Percentiles rank a stretch among this genome's conserved stretches.
Conservation (phyloP, 495 filamentous ascomycete species). For the Hypomontagnella submonticulosa region DNA sequence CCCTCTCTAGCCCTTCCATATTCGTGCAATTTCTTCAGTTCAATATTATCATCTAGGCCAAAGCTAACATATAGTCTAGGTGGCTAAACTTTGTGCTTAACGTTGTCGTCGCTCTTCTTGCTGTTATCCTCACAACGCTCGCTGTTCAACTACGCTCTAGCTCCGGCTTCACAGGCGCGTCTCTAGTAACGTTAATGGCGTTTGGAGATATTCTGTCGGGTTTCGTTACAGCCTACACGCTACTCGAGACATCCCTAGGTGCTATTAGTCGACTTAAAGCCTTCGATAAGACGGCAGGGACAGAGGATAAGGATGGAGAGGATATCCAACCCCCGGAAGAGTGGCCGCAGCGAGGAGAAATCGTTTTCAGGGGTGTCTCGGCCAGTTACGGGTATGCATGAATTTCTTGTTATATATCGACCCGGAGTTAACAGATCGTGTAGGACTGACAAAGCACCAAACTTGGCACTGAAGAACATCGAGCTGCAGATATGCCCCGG, state of each 20-base stretch:
- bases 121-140: conserved; percentile 59
- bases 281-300: conserved; percentile 49
- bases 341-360: conserved; percentile 43
- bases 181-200: conserved; percentile 48
- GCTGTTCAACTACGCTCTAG: conserved; percentile 56
- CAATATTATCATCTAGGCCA: background rate
- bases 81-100: conserved; percentile 66
- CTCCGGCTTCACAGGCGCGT: conserved; percentile 66
- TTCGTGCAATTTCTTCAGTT: background rate
- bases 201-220: conserved; percentile 35
- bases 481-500: conserved; percentile 42
- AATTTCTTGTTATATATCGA: background rate
- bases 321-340: conserved; percentile 44
- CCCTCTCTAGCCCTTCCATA: background rate
- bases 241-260: conserved; percentile 61
- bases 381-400: conserved; percentile 43
- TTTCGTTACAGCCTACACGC: conserved; percentile 45
- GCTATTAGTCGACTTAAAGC: conserved; percentile 64
- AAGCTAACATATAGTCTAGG: conserved; percentile 12
- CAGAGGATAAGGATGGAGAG: conserved; percentile 54
- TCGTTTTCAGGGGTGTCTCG: conserved; percentile 44
- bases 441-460: conserved; percentile 17
- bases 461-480: conserved; percentile 44
- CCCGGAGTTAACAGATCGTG: conserved; percentile 11
- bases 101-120: conserved; percentile 60